Conservation (phyloP, 768 basidiomycete species). For the Cystobasidium ongulense region DNA sequence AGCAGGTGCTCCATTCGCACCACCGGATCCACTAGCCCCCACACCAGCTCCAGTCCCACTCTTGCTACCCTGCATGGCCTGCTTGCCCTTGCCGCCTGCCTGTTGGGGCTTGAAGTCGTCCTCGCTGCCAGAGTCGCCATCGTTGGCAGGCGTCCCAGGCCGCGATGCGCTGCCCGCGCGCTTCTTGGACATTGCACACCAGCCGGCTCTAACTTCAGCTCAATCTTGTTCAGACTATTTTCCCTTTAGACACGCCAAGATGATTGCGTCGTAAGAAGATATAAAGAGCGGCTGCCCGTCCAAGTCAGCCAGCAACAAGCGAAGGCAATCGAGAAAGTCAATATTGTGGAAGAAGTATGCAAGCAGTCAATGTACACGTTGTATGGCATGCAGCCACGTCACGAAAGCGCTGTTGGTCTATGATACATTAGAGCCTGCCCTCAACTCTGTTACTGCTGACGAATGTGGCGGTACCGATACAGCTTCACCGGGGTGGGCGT, state of each 20-base stretch:
- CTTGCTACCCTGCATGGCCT: not conserved
- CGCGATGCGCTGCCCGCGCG: conserved; percentile 1
- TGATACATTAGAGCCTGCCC: not conserved
- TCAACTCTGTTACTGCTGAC: not conserved
- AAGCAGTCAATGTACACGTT: not conserved
- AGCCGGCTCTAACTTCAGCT: not conserved
- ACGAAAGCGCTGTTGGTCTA: not conserved
- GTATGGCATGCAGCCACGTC: not conserved
- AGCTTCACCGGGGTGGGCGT: conserved; percentile 13
- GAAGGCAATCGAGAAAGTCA: not conserved
- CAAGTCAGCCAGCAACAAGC: not conserved
- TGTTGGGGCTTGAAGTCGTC: not conserved
- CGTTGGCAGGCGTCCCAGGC: conserved; percentile 6
- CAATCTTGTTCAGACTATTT: not conserved
- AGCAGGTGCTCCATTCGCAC: not conserved
- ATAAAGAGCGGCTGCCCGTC: not conserved
- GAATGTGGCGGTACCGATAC: not conserved
- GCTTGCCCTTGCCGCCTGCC: conserved; percentile 2
- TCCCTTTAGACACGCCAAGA: not conserved
- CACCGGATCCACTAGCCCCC: not conserved
- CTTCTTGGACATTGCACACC: conserved; percentile 13
- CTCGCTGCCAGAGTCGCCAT: conserved; percentile 11
- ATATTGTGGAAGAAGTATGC: too few species aligned
- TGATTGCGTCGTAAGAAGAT: not conserved
- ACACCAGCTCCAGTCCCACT: not conserved